Evolutionary conservation across 148 eudicot species (phyloP).

Genomic region (Nepenthes mirabilis): DNA sequence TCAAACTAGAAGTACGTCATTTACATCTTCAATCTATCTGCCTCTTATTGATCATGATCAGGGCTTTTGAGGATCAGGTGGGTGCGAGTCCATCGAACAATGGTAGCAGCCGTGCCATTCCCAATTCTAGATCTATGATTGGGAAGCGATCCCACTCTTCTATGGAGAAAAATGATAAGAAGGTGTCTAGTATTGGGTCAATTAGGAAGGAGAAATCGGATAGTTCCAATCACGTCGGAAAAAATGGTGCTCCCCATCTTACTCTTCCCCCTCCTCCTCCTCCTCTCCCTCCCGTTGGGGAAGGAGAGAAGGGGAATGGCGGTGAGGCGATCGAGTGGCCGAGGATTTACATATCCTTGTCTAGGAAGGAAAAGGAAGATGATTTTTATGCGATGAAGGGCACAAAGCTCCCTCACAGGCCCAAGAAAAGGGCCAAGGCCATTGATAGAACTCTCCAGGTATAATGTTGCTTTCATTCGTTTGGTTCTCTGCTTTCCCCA

Average conservation of each 20-base stretch:
- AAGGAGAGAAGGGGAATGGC: conserved; percentile 6
- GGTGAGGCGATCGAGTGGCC: conserved; percentile 33
- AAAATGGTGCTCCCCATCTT: not conserved
- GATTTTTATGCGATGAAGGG: conserved; percentile 43
- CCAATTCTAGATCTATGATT: conserved; percentile 16
- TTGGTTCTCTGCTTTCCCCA: not conserved
- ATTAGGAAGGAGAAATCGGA: conserved; percentile 15
- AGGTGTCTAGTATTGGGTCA: conserved; percentile 3
- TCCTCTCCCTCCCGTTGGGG: conserved; percentile 3
- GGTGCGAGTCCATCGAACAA: conserved; percentile 7
- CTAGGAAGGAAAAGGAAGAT: conserved; percentile 39
- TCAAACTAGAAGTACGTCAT: not conserved
- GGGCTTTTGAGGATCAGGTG: conserved; percentile 13
- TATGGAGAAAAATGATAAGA: conserved; percentile 11
- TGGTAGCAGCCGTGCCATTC: conserved; percentile 8
- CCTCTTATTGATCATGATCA: conserved; percentile 3
- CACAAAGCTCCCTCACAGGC: conserved; percentile 36
- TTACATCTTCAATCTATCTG: not conserved
- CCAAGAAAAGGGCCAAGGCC: conserved; percentile 40
- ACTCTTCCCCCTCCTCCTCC: conserved; percentile 7
- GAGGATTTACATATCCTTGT: conserved; percentile 26
- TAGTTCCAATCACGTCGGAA: conserved; percentile 4
- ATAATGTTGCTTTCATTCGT: not conserved
- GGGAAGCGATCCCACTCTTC: conserved; percentile 16
- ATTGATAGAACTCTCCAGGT: conserved; percentile 39